These are phyloP conservation scores for Herpetomonas samuelpessoai DNA, from an alignment of 208 protist species.

Conservation along the genomic window DNA sequence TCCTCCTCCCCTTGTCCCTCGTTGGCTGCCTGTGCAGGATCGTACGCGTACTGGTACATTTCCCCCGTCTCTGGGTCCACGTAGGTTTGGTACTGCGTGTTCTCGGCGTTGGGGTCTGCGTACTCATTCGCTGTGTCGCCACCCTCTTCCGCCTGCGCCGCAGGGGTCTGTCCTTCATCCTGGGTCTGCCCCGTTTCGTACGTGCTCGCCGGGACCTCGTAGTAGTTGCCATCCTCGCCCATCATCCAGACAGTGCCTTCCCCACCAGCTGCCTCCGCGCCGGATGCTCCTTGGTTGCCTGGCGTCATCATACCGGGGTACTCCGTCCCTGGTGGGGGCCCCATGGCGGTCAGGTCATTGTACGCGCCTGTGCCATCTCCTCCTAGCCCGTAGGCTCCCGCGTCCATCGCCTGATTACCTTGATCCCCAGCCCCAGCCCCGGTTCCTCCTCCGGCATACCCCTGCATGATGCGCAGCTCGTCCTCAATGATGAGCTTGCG, in stretches of 20 bases:
- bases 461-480: slow-evolving; percentile 56
- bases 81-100: slow-evolving; percentile 14
- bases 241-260: slow-evolving; percentile 32
- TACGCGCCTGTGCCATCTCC: background rate
- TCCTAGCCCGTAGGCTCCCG: background rate
- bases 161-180: slow-evolving; percentile 4
- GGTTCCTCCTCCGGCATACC: slow-evolving; percentile 19
- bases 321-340: slow-evolving; percentile 7
- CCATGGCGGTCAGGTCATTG: background rate
- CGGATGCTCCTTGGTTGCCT: background rate
- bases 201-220: slow-evolving; percentile 21
- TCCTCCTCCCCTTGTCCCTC: background rate
- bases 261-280: slow-evolving; percentile 1
- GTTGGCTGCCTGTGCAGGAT: background rate
- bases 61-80: slow-evolving; percentile 31
- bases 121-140: slow-evolving; percentile 1
- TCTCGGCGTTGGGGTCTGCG: background rate
- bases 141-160: background rate
- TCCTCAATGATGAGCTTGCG: slow-evolving; percentile 50
- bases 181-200: background rate
- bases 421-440: background rate
- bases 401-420: slow-evolving; percentile 1
- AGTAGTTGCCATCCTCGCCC: slow-evolving; percentile 57
- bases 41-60: slow-evolving; percentile 30
- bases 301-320: background rate